phyloP scores from a whole-genome alignment of 768 basidiomycete genomes.

The Xerocomellus amylosporus region DNA sequence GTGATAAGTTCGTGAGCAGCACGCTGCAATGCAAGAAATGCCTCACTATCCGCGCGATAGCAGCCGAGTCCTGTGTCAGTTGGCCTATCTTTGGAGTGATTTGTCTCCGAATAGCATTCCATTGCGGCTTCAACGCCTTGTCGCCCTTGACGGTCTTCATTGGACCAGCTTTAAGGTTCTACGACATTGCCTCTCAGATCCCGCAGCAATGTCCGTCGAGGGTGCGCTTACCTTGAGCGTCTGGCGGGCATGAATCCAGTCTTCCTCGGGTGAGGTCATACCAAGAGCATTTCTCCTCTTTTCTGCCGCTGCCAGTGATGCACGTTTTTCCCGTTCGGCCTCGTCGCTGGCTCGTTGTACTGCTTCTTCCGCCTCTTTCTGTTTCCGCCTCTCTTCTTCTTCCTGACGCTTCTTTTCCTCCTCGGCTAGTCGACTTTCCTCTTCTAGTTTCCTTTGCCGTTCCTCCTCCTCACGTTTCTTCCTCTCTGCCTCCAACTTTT shows the following conservation, averaged over 20 bases:
- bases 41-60: slow-evolving; percentile 66
- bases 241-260: slow-evolving; percentile 60
- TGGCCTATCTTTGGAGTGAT: slow-evolving; percentile 89
- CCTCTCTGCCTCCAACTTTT: slow-evolving; percentile 54
- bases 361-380: slow-evolving; percentile 33
- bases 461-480: slow-evolving; percentile 49
- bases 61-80: slow-evolving; percentile 64
- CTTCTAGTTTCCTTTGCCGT: slow-evolving; percentile 45
- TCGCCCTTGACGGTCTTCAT: slow-evolving; percentile 64
- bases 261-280: slow-evolving; percentile 54
- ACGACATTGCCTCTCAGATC: slow-evolving; percentile 16
- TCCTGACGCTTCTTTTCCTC: slow-evolving; percentile 41
- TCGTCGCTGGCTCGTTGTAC: slow-evolving; percentile 33
- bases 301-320: slow-evolving; percentile 37
- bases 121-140: slow-evolving; percentile 52
- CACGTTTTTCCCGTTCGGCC: slow-evolving; percentile 35
- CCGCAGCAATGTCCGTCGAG: slow-evolving; percentile 19
- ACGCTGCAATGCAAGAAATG: slow-evolving; percentile 4
- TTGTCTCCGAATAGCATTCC: slow-evolving; percentile 67
- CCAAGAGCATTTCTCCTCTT: slow-evolving; percentile 45
- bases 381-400: slow-evolving; percentile 41
- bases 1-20: slow-evolving; percentile 10
- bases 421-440: slow-evolving; percentile 42
- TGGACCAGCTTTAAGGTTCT: slow-evolving; percentile 64
- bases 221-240: slow-evolving; percentile 48